A percentile compares a stretch with the other conserved stretches of the same genome.
Conservation (phyloP, 2,329 filamentous ascomycete species). For the Onygenales sp. region DNA sequence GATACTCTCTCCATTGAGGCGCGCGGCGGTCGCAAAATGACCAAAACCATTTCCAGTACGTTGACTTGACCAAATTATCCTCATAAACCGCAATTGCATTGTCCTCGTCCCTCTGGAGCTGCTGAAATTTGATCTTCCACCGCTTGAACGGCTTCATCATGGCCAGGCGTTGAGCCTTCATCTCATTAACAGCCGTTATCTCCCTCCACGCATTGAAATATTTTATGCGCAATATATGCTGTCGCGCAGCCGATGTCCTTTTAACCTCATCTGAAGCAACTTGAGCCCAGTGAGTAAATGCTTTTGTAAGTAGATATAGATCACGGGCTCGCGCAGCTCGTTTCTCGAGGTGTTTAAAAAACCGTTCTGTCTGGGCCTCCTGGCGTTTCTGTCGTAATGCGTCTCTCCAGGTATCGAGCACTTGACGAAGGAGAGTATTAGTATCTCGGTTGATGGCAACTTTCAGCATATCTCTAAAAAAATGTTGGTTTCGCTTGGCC, state of each 20-base stretch:
- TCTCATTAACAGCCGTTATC: constrained; percentile 52
- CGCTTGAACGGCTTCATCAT: constrained; percentile 44
- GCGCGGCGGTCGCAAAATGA: constrained; percentile 33
- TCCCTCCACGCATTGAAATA: constrained; percentile 62
- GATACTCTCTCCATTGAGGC: constrained; percentile 33
- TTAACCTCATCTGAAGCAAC: constrained; percentile 55
- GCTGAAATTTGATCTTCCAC: constrained; percentile 40
- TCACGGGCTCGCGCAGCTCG: constrained; percentile 56
- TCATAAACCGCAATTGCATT: constrained; percentile 23
- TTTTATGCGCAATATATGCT: constrained; percentile 59
- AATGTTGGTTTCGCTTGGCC: constrained; percentile 28
- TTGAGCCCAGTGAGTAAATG: constrained; percentile 60
- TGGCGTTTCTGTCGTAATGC: constrained; percentile 32
- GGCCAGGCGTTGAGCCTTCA: constrained; percentile 43
- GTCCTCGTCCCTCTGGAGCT: constrained; percentile 25
- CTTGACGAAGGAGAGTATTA: constrained; percentile 42
- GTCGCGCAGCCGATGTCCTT: constrained; percentile 57
- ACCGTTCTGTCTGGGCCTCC: constrained; percentile 39
- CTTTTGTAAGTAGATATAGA: constrained; percentile 54
- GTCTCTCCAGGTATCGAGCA: constrained; percentile 42
- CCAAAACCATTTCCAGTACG: constrained; percentile 38
- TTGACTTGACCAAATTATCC: constrained; percentile 20
- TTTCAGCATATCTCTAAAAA: constrained; percentile 29
- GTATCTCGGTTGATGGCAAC: constrained; percentile 43
- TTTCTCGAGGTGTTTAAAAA: constrained; percentile 47